Evolutionary conservation across 1,284 basidiomycete species (phyloP).

Genomic region (Sanghuangporus weigelae): DNA sequence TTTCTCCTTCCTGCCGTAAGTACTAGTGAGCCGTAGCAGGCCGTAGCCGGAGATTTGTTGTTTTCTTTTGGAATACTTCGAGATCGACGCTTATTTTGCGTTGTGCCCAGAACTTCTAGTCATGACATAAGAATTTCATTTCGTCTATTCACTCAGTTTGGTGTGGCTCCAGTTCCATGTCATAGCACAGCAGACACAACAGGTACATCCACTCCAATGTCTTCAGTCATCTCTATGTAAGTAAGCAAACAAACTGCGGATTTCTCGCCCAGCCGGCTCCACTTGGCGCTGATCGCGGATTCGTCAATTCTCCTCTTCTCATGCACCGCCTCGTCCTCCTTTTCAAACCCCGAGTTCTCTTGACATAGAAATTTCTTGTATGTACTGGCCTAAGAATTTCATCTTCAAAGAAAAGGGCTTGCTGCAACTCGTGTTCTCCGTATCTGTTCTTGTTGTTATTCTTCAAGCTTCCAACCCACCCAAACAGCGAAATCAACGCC

Average conservation of each 20-base stretch:
- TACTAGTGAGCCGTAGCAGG: too few species aligned
- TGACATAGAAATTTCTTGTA: neutral
- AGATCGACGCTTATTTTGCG: neutral
- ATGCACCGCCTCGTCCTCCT: neutral
- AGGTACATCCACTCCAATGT: neutral
- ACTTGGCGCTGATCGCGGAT: neutral
- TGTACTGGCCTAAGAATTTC: neutral
- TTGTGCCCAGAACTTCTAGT: too few species aligned
- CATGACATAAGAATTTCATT: too few species aligned
- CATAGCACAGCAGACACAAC: too few species aligned
- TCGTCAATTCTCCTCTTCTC: neutral
- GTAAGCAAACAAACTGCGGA: neutral
- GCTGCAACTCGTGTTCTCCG: too few species aligned
- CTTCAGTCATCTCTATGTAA: neutral
- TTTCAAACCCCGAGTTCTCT: neutral
- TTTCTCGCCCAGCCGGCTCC: neutral
- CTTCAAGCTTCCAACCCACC: constrained; percentile 25
- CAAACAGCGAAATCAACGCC: constrained; percentile 29
- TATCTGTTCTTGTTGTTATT: neutral
- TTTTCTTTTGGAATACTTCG: neutral
- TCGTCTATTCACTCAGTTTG: too few species aligned
- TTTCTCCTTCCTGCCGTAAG: neutral
- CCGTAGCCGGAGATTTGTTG: neutral
- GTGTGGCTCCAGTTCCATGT: too few species aligned
- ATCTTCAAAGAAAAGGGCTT: neutral